Percentiles rank a stretch among this genome's conserved stretches.
phyloP scores from a whole-genome alignment of 805 yeast species.

The Debaryomyces tyrocola region DNA sequence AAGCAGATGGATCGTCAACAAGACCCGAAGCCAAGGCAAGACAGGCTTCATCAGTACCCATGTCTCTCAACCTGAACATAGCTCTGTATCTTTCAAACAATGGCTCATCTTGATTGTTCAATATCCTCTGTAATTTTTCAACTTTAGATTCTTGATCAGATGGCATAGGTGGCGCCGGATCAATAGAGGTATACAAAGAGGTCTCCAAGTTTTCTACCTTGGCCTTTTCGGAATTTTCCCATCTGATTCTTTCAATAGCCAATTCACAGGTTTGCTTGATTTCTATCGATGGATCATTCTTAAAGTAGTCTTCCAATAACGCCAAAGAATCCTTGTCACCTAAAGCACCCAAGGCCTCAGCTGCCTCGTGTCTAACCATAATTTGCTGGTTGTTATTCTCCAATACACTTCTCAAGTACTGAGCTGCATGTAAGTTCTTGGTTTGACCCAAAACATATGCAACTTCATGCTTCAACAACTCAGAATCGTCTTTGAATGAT shows the following conservation, averaged over 20 bases:
- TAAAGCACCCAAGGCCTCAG: conserved; percentile 96
- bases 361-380: conserved; percentile 99
- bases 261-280: conserved; percentile 97
- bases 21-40: conserved; percentile 90
- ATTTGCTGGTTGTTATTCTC: conserved; percentile 67
- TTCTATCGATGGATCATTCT: conserved; percentile 78
- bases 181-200: conserved; percentile 83
- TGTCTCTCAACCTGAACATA: conserved; percentile 95
- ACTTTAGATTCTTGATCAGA: conserved; percentile 53
- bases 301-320: conserved; percentile 60
- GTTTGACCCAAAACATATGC: conserved; percentile 98
- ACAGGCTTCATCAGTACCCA: conserved; percentile 91
- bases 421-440: conserved; percentile 75
- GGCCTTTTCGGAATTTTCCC: conserved; percentile 75
- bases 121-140: conserved; percentile 60
- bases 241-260: conserved; percentile 90
- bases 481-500: conserved; percentile 79
- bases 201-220: conserved; percentile 69
- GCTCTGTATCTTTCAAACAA: conserved; percentile 95
- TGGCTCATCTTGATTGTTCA: conserved; percentile 76
- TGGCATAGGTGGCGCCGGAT: conserved; percentile 98
- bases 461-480: conserved; percentile 93
- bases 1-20: conserved; percentile 76
- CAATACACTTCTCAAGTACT: conserved; percentile 71
- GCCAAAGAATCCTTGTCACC: conserved; percentile 76